Evolutionary conservation across 1,284 basidiomycete species (phyloP).

Genomic region (Neotropicomus parvogracilis): DNA sequence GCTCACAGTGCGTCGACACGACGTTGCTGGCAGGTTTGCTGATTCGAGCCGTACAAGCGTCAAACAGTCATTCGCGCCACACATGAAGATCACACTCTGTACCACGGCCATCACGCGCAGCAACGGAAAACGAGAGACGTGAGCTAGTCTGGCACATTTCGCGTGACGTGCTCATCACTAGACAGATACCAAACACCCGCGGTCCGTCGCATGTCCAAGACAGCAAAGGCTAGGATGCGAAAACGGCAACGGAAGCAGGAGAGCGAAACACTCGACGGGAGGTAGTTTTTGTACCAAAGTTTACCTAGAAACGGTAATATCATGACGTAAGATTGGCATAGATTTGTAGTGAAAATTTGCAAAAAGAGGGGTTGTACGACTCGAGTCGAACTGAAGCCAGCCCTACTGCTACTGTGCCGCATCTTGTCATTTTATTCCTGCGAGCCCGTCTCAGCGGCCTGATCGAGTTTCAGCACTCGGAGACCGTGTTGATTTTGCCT

Average conservation of each 20-base stretch:
- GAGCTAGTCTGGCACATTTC: constrained; percentile 22
- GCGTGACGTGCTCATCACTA: constrained; percentile 8
- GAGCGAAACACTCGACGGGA: constrained; percentile 6
- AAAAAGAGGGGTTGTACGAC: background rate
- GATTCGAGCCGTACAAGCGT: constrained; percentile 40
- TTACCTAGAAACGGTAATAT: constrained; percentile 7
- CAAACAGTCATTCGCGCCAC: constrained; percentile 63
- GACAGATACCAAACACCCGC: constrained; percentile 56
- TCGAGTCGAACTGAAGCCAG: background rate
- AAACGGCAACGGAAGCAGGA: constrained; percentile 39
- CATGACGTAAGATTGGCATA: constrained; percentile 24
- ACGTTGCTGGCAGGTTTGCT: background rate
- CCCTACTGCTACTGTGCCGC: constrained; percentile 4
- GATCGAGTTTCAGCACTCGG: constrained; percentile 9
- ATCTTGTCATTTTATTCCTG: constrained; percentile 12
- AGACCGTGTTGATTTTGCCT: constrained; percentile 20
- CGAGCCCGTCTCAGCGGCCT: constrained; percentile 11
- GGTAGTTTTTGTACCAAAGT: constrained; percentile 28
- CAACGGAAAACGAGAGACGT: constrained; percentile 49
- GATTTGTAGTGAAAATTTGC: constrained; percentile 20
- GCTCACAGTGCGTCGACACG: constrained; percentile 53
- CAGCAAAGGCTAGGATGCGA: constrained; percentile 54
- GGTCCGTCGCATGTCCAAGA: constrained; percentile 52
- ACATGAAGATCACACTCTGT: constrained; percentile 72
- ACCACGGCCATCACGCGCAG: constrained; percentile 44